A percentile compares a stretch with the other conserved stretches of the same genome.
These are phyloP conservation scores for Apiospora aurea DNA, from an alignment of 2,329 filamentous ascomycete species.

Conservation along the genomic window DNA sequence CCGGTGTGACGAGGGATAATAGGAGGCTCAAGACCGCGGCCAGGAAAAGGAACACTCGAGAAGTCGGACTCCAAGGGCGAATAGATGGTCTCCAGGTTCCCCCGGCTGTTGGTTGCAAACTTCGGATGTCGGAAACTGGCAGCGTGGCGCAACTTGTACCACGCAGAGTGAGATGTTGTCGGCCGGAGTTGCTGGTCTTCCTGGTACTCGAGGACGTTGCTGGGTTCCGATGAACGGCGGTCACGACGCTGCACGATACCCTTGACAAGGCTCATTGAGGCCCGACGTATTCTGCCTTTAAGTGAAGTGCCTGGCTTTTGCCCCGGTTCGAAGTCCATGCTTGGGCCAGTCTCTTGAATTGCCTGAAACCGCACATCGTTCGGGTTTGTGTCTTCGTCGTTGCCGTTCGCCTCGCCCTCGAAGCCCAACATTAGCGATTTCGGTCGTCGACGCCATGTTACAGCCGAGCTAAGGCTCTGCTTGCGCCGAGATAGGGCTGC, in stretches of 20 bases:
- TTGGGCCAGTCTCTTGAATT: slow-evolving; percentile 33
- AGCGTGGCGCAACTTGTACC: slow-evolving; percentile 60
- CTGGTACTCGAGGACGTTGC: slow-evolving; percentile 29
- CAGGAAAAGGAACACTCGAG: slow-evolving; percentile 51
- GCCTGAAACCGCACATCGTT: slow-evolving; percentile 34
- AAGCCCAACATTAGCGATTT: slow-evolving; percentile 49
- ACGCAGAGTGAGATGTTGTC: slow-evolving; percentile 57
- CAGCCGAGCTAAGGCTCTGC: slow-evolving; percentile 57
- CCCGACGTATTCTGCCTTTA: slow-evolving; percentile 61
- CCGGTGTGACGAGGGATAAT: slow-evolving; percentile 67
- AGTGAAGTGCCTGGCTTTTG: slow-evolving; percentile 37
- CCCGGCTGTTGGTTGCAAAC: slow-evolving; percentile 52
- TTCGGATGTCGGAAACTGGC: slow-evolving; percentile 58
- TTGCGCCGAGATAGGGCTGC: slow-evolving; percentile 46
- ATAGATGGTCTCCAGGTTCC: slow-evolving; percentile 45
- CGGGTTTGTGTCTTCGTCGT: slow-evolving; percentile 39
- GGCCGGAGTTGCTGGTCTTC: slow-evolving; percentile 51
- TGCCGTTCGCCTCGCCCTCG: slow-evolving; percentile 35
- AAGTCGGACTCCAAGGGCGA: slow-evolving; percentile 45
- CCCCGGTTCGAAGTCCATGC: not conserved
- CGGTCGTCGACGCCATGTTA: slow-evolving; percentile 55
- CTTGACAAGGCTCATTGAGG: slow-evolving; percentile 60
- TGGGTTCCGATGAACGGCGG: slow-evolving; percentile 44
- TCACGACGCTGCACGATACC: slow-evolving; percentile 57
- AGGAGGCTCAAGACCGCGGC: slow-evolving; percentile 61